Conservation (phyloP, 805 yeast species). For the Candida adriatica region DNA sequence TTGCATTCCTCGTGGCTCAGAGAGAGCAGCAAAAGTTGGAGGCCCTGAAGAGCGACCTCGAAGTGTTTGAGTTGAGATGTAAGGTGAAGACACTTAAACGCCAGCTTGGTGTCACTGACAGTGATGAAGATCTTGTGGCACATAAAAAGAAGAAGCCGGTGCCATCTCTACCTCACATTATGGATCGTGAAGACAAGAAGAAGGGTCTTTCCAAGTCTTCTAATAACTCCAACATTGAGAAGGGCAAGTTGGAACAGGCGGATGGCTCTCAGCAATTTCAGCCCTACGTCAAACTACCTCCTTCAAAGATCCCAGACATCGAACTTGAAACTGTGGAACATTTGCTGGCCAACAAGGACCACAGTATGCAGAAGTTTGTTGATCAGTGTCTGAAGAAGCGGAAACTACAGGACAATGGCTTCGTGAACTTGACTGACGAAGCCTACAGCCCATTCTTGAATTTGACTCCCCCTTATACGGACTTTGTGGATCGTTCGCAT, state of each 20-base stretch:
- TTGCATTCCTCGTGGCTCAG: slow-evolving; percentile 63
- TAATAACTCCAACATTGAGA: slow-evolving; percentile 13
- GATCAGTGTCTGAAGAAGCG: slow-evolving; percentile 74
- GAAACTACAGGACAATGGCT: slow-evolving; percentile 55
- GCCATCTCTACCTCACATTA: slow-evolving; percentile 11
- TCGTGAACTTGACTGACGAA: slow-evolving; percentile 82
- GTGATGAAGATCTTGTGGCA: slow-evolving; percentile 74
- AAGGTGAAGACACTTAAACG: slow-evolving; percentile 71
- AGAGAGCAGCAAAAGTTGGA: slow-evolving; percentile 65
- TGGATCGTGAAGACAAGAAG: slow-evolving; percentile 10
- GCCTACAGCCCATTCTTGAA: slow-evolving; percentile 77
- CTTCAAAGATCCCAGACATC: slow-evolving; percentile 89
- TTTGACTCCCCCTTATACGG: slow-evolving; percentile 46
- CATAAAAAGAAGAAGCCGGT: slow-evolving; percentile 58
- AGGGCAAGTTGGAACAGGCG: slow-evolving; percentile 11
- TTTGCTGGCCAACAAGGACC: slow-evolving; percentile 67
- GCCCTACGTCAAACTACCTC: slow-evolving; percentile 81
- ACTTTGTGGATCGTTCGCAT: slow-evolving; percentile 48
- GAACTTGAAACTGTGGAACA: slow-evolving; percentile 78
- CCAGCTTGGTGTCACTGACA: slow-evolving; percentile 67
- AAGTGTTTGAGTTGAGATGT: slow-evolving; percentile 67
- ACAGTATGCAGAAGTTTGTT: slow-evolving; percentile 75
- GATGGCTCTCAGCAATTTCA: slow-evolving; percentile 34
- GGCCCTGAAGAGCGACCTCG: slow-evolving; percentile 52
- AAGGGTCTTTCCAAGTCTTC: slow-evolving; percentile 16